Percentiles rank a stretch among this genome's conserved stretches.
Evolutionary conservation across 1,139 yeast species (phyloP).

Genomic region (Nematodospora anomalae): DNA sequence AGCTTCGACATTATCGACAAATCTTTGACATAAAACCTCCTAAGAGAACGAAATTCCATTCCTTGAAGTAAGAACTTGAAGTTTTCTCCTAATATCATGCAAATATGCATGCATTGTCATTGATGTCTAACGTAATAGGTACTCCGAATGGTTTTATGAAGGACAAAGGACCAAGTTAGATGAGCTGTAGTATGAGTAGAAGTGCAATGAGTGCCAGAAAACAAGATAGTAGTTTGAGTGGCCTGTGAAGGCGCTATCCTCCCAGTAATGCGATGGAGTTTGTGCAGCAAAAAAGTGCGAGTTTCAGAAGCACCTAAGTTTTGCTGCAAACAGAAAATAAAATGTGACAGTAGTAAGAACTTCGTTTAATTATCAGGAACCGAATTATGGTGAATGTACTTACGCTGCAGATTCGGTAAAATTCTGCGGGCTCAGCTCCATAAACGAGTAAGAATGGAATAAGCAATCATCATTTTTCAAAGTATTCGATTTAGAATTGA

Average conservation of each 20-base stretch:
- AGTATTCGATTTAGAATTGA: constrained; percentile 8
- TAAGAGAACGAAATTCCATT: no score
- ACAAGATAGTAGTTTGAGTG: constrained; percentile 6
- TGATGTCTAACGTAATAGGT: not conserved
- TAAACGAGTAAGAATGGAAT: constrained; percentile 8
- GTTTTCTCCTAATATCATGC: no score
- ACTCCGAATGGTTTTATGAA: no score
- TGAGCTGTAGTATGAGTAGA: constrained; percentile 1
- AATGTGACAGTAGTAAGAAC: constrained; percentile 49
- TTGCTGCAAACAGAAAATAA: constrained; percentile 49
- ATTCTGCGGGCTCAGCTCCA: constrained; percentile 15
- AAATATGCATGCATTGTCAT: no score
- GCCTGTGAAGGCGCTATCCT: constrained; percentile 3
- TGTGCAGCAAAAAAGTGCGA: constrained; percentile 18
- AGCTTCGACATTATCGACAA: no score
- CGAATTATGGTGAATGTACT: constrained; percentile 24
- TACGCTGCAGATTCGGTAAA: constrained; percentile 25
- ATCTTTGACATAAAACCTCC: no score
- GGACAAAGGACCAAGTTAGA: no score
- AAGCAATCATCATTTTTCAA: constrained; percentile 9
- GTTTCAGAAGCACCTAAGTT: constrained; percentile 54
- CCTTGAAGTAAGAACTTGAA: no score
- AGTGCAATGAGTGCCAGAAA: constrained; percentile 8
- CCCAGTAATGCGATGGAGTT: not conserved
- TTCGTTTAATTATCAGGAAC: constrained; percentile 41